Percentiles rank a stretch among this genome's conserved stretches.
These are phyloP conservation scores for Malus asiatica DNA, from an alignment of 306 rosid species.

Conservation along the genomic window DNA sequence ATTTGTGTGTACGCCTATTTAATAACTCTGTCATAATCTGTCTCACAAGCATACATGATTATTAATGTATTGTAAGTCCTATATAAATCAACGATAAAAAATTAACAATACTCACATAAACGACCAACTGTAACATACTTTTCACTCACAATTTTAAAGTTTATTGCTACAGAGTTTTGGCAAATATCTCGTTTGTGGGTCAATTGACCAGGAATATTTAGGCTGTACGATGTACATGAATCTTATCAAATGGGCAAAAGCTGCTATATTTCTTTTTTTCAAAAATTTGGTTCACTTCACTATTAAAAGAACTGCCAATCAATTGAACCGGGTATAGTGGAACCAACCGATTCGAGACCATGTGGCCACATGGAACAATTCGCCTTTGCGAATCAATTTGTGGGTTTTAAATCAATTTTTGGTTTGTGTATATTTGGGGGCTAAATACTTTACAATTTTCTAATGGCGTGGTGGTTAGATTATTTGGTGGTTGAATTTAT, in stretches of 20 bases:
- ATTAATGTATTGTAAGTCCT: not conserved
- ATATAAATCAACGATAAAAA: not conserved
- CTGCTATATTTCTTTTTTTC: not conserved
- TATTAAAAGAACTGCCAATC: slow-evolving; percentile 10
- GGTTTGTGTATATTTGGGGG: not conserved
- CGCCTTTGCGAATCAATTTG: slow-evolving; percentile 29
- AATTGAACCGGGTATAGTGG: slow-evolving; percentile 53
- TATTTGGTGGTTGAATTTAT: slow-evolving; percentile 11
- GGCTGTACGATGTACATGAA: not conserved
- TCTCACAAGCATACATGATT: not conserved
- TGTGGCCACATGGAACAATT: slow-evolving; percentile 75
- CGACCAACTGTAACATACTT: not conserved
- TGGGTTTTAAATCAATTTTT: not conserved
- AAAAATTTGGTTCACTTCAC: not conserved
- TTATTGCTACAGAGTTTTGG: not conserved
- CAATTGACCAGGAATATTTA: not conserved
- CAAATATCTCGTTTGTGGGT: not conserved
- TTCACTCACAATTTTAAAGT: not conserved
- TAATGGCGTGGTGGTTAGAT: not conserved
- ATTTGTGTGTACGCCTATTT: not conserved
- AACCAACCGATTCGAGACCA: slow-evolving; percentile 45
- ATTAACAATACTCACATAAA: fast-evolving
- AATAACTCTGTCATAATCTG: not conserved
- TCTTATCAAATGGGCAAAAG: not conserved
- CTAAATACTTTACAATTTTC: not conserved